These are phyloP conservation scores for Colletotrichum endophyticum DNA, from an alignment of 2,329 filamentous ascomycete genomes.

Conservation along the genomic window DNA sequence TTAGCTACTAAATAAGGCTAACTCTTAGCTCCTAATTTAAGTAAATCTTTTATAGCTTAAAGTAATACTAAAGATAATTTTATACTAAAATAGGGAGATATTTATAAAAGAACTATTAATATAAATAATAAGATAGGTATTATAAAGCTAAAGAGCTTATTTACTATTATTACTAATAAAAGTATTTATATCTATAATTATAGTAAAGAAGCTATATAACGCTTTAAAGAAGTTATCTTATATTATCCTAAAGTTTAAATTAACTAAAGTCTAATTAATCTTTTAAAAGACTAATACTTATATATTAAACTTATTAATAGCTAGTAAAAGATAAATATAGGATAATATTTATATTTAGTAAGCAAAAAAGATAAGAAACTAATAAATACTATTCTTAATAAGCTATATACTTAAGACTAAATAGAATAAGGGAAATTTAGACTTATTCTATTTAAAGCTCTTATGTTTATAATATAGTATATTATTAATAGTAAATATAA, in stretches of 20 bases:
- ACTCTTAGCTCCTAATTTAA: not conserved
- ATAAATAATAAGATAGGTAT: too few species aligned
- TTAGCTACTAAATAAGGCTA: not conserved
- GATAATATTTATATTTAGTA: too few species aligned
- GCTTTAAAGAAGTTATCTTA: not conserved
- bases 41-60: not conserved
- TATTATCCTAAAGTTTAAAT: not conserved
- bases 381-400: not conserved
- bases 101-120: too few species aligned
- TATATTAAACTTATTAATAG: too few species aligned
- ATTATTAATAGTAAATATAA: not conserved
- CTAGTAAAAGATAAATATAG: too few species aligned
- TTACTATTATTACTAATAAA: not conserved
- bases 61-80: too few species aligned
- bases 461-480: not conserved
- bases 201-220: not conserved
- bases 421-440: too few species aligned
- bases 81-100: too few species aligned
- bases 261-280: not conserved
- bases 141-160: rapidly evolving
- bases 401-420: not conserved
- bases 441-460: too few species aligned
- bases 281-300: too few species aligned
- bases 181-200: not conserved
- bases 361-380: too few species aligned